phyloP scores from a whole-genome alignment of 2,329 filamentous ascomycete species.

The Ophiostoma sp. region DNA sequence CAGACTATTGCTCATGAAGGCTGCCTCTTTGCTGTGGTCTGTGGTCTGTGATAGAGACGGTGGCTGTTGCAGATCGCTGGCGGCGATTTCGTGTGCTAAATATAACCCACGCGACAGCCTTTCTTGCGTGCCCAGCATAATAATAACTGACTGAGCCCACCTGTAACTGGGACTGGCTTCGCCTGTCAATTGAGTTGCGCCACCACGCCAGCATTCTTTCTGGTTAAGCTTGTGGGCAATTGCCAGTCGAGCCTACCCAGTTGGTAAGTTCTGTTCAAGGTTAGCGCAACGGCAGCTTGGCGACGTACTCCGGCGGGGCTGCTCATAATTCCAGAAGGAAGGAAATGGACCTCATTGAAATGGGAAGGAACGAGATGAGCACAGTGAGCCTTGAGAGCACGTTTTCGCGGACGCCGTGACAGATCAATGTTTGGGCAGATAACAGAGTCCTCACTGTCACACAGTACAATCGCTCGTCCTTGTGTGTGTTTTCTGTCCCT shows the following conservation, averaged over 20 bases:
- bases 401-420: not conserved
- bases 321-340: not conserved
- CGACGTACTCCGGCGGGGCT: not conserved
- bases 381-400: not conserved
- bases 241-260: not conserved
- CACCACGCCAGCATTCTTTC: not conserved
- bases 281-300: not conserved
- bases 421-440: not conserved
- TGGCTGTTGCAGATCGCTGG: not conserved
- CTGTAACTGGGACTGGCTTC: not conserved
- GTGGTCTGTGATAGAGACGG: not conserved
- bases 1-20: not conserved
- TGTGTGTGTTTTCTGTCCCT: not conserved
- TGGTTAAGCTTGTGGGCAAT: not conserved
- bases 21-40: not conserved
- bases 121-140: not conserved
- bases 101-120: not conserved
- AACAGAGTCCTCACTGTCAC: not conserved
- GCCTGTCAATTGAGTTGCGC: not conserved
- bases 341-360: not conserved
- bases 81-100: conserved; percentile 17
- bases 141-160: not conserved
- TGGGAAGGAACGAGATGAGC: not conserved
- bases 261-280: not conserved
- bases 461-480: not conserved